These are phyloP conservation scores for Backusella circina DNA, from an alignment of 192 early-diverging fungal genomes.

Conservation along the genomic window DNA sequence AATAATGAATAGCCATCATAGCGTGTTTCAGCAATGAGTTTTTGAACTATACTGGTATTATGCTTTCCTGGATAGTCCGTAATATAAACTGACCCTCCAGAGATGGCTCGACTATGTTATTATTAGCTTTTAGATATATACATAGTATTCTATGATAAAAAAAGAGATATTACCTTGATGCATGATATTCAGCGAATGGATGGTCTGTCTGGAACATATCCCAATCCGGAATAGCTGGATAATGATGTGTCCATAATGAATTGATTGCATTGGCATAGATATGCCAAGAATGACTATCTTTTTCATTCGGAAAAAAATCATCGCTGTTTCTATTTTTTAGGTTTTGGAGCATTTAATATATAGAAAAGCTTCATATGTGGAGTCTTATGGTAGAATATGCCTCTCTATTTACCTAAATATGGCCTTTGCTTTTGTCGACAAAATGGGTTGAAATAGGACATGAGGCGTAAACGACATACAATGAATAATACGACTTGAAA, in stretches of 20 bases:
- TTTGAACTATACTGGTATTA: neutral
- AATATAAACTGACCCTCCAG: slow-evolving; percentile 56
- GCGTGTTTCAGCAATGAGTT: neutral
- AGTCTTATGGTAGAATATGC: no score
- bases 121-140: neutral
- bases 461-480: slow-evolving; percentile 53
- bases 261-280: slow-evolving; percentile 54
- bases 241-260: slow-evolving; percentile 38
- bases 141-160: neutral
- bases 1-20: slow-evolving; percentile 4
- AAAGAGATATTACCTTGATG: slow-evolving; percentile 21
- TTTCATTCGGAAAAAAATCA: slow-evolving; percentile 49
- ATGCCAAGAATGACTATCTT: slow-evolving; percentile 51
- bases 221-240: slow-evolving; percentile 44
- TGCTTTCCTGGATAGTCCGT: slow-evolving; percentile 35
- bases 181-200: slow-evolving; percentile 44
- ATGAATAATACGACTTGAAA: slow-evolving; percentile 43
- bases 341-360: no score
- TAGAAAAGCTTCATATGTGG: no score
- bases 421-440: neutral
- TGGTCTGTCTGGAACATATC: slow-evolving; percentile 57
- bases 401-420: slow-evolving; percentile 18
- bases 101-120: slow-evolving; percentile 33
- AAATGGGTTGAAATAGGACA: slow-evolving; percentile 31
- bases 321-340: slow-evolving; percentile 50